Conservation (phyloP, 1,139 yeast genomes). For the Kazachstania sp. region DNA sequence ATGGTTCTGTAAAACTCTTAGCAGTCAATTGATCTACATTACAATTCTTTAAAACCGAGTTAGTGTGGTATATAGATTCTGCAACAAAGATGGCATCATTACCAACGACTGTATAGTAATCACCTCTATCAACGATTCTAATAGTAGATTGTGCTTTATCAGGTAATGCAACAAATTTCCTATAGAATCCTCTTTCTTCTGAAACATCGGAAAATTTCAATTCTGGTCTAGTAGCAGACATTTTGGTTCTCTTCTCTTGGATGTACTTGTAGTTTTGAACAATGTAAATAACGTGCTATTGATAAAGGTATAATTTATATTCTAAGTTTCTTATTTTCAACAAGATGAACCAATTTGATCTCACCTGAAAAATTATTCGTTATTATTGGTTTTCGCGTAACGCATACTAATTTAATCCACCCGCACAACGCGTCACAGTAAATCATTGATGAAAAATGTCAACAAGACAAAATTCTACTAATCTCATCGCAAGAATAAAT, state of each 20-base stretch:
- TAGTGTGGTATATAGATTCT: constrained; percentile 72
- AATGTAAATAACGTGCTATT: no score
- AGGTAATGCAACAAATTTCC: constrained; percentile 50
- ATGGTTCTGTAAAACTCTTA: constrained; percentile 34
- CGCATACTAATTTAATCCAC: no score
- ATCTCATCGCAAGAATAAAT: no score
- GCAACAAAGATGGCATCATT: constrained; percentile 77
- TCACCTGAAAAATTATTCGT: no score
- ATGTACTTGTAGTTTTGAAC: not conserved
- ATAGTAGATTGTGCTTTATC: constrained; percentile 43
- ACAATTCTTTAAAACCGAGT: constrained; percentile 60
- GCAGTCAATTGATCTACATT: constrained; percentile 31
- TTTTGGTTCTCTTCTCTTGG: constrained; percentile 2
- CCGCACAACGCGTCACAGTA: no score
- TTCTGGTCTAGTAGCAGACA: constrained; percentile 64
- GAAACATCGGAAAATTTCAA: constrained; percentile 54
- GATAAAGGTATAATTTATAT: no score
- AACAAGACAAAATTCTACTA: no score
- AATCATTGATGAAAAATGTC: no score
- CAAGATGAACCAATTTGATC: no score
- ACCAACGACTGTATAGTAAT: constrained; percentile 67
- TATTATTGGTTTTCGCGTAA: no score
- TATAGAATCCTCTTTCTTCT: constrained; percentile 47
- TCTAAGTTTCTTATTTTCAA: no score
- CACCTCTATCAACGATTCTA: constrained; percentile 67